Base-by-base conservation (phyloP, 305 asterid species). In the Plantago lanceolata region DNA sequence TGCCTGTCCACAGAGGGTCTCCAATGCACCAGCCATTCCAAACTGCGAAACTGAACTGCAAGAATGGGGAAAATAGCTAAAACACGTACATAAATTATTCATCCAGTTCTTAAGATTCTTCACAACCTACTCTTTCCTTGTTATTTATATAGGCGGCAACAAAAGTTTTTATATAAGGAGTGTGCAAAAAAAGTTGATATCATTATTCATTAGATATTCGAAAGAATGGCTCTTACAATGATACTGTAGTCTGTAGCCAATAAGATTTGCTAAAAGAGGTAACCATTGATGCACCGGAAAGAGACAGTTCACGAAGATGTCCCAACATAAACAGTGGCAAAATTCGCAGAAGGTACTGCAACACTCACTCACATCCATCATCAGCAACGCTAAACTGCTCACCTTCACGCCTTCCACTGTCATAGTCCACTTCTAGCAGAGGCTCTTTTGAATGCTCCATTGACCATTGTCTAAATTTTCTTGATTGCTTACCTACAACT, bases 221-320 rank as follows among this genome's bases (percentile, higher is more conserved):
- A 7, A 19, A 31, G 15, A 48, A 11, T 15, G 14, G 51, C 21
- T 29, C 60, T 73, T 70, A 73, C 78, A 16, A 70, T 50, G 48
- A 67, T 40, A 37, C 82, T 77, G 64, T 70, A n/a, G n/a, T n/a
- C n/a, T n/a, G n/a, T n/a, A 77, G 14, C 74, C 78, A 9, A 75
- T 59, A 59, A 70, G 74, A 47, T 18, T 26, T 54, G 19, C 59
- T 14, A 26, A 54, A 18, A 24, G 59, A 54, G 0, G 59, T 54
- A 26, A 40, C 59, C 0, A 54, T 28, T 15, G 40, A 54, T 15
- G 59, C 59, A 54, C 59, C 24, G 8, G 59, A 26, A 54, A 54
- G 59, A 54, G 59, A 54, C n/a, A 54, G 59, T 35, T 54, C 40
- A 54, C 19, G 40, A 17, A 54, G 29, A 54, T 54, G 37, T 4